phyloP scores from a whole-genome alignment of 192 early-diverging fungal species.

The Gryganskiella cystojenkinii region DNA sequence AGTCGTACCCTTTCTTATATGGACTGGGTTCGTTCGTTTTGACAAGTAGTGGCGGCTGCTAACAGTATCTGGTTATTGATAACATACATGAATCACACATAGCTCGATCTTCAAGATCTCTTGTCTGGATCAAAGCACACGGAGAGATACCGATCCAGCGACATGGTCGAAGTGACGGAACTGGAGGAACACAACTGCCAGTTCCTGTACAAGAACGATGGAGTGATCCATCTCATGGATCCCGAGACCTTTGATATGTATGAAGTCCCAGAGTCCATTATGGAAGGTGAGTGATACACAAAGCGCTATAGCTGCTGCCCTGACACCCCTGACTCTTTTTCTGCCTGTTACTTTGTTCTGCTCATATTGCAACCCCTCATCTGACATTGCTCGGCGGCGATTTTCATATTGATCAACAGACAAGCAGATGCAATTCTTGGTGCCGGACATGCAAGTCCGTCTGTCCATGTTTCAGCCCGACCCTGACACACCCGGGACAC shows the following conservation, averaged over 20 bases:
- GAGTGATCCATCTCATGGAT: slow-evolving; percentile 74
- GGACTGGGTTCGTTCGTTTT: too few relatives aligned
- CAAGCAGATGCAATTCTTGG: slow-evolving; percentile 24
- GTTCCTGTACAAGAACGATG: slow-evolving; percentile 77
- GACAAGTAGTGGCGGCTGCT: too few relatives aligned
- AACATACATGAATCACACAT: too few relatives aligned
- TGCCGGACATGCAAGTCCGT: slow-evolving; percentile 37
- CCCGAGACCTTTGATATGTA: slow-evolving; percentile 79
- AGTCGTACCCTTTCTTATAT: too few relatives aligned
- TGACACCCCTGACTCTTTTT: too few relatives aligned
- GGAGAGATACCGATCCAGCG: slow-evolving; percentile 78
- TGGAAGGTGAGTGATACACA: slow-evolving; percentile 62
- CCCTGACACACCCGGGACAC: slow-evolving; percentile 58
- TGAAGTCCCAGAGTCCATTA: slow-evolving; percentile 60
- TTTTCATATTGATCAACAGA: slow-evolving; percentile 39
- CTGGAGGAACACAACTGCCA: slow-evolving; percentile 74
- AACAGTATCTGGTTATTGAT: too few relatives aligned
- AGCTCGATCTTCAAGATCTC: slow-evolving; percentile 79
- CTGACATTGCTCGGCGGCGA: slow-evolving; percentile 52
- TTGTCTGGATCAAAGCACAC: slow-evolving; percentile 63
- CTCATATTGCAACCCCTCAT: too few relatives aligned
- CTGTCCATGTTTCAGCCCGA: slow-evolving; percentile 56
- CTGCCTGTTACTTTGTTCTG: too few relatives aligned
- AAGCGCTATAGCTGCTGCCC: too few relatives aligned
- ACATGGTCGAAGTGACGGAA: slow-evolving; percentile 76